phyloP scores from a whole-genome alignment of 2,329 filamentous ascomycete species.

The Alternaria ventricosa region DNA sequence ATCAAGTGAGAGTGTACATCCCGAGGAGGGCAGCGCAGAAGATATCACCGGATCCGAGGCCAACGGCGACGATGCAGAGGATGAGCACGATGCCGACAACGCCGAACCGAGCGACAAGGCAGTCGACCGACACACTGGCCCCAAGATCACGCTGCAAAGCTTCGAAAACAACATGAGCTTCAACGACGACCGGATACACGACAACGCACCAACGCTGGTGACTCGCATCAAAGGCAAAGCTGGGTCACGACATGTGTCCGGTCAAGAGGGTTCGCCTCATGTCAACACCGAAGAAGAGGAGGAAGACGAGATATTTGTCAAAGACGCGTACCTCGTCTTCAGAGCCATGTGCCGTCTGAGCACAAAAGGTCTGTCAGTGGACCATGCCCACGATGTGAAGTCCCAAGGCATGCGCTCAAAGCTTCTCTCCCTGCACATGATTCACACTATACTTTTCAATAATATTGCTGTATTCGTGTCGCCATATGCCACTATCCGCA shows the following conservation, averaged over 20 bases:
- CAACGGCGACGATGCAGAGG: constrained; percentile 51
- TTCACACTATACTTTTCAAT: constrained; percentile 94
- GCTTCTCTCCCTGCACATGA: constrained; percentile 90
- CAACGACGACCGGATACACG: constrained; percentile 69
- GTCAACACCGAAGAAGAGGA: constrained; percentile 70
- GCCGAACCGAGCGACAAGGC: constrained; percentile 52
- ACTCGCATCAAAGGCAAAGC: constrained; percentile 62
- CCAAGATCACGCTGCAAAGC: constrained; percentile 70
- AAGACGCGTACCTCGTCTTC: constrained; percentile 96
- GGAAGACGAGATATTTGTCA: constrained; percentile 95
- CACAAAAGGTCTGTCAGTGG: constrained; percentile 85
- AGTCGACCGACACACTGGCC: constrained; percentile 56
- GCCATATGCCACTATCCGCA: constrained; percentile 88
- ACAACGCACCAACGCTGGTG: constrained; percentile 72
- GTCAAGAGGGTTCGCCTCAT: constrained; percentile 49
- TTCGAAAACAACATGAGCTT: constrained; percentile 72
- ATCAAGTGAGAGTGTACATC: constrained; percentile 41
- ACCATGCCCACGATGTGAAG: constrained; percentile 90
- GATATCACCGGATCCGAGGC: constrained; percentile 32
- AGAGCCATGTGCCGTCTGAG: constrained; percentile 97
- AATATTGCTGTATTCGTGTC: constrained; percentile 90
- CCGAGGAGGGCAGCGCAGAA: constrained; percentile 34
- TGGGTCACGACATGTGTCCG: constrained; percentile 54
- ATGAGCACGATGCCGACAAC: constrained; percentile 44
- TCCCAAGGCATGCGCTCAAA: constrained; percentile 98